These are phyloP conservation scores for Phytopythium aichiense DNA, from an alignment of 352 stramenopile genomes.

Conservation along the genomic window DNA sequence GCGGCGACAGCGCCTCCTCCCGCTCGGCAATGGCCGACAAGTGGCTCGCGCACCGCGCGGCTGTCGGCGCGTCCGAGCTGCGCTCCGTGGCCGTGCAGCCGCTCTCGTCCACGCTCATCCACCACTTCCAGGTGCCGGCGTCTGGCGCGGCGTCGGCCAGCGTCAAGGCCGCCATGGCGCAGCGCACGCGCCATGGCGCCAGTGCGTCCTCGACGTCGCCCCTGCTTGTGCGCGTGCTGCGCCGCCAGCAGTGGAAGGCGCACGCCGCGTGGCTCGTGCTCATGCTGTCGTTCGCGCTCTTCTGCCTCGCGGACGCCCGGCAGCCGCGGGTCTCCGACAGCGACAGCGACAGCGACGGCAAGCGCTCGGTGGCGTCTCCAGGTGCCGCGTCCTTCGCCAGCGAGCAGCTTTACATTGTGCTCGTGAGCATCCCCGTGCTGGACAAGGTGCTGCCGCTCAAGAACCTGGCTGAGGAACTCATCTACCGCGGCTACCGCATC, in stretches of 20 bases:
- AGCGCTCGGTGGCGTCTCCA: neutral
- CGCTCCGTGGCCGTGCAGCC: slow-evolving; percentile 50
- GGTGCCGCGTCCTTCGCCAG: slow-evolving; percentile 5
- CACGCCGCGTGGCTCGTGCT: slow-evolving; percentile 31
- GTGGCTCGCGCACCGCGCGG: slow-evolving; percentile 1
- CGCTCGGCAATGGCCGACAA: slow-evolving; percentile 1
- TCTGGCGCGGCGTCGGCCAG: neutral
- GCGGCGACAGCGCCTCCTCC: no score
- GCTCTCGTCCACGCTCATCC: slow-evolving; percentile 34
- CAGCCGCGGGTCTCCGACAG: neutral
- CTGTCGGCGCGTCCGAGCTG: slow-evolving; percentile 10
- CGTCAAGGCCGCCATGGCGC: neutral
- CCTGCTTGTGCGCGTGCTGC: slow-evolving; percentile 1
- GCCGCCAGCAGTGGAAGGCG: slow-evolving; percentile 25
- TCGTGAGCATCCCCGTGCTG: slow-evolving; percentile 82
- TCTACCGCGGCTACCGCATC: slow-evolving; percentile 69
- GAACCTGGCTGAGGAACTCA: slow-evolving; percentile 66
- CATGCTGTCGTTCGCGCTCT: slow-evolving; percentile 15
- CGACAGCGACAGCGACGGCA: neutral
- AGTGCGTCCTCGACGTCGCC: neutral
- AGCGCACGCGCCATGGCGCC: neutral
- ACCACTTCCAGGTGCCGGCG: slow-evolving; percentile 25
- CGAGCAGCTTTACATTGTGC: slow-evolving; percentile 66
- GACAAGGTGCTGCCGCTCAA: slow-evolving; percentile 83
- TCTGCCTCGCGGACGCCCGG: neutral